Conservation (phyloP, 2,329 filamentous ascomycete species). For the Geoglossum cookeanum region DNA sequence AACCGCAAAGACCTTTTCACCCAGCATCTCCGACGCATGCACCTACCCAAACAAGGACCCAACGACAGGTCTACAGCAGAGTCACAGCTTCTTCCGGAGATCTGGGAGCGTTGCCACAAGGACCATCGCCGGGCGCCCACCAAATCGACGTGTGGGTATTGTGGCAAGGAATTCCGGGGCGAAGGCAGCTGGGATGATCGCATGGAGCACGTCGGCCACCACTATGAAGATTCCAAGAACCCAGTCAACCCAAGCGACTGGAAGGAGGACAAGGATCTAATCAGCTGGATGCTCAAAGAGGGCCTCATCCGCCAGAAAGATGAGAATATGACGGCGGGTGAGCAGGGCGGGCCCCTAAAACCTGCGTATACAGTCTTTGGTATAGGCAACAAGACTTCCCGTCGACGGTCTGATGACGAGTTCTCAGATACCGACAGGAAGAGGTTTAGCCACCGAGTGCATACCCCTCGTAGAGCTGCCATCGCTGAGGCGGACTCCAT, state of each 20-base stretch:
- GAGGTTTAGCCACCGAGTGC: neutral
- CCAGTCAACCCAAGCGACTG: neutral
- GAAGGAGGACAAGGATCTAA: conserved; percentile 3
- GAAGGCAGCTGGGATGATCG: conserved; percentile 53
- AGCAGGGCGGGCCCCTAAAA: neutral
- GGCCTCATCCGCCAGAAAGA: neutral
- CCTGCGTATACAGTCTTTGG: neutral
- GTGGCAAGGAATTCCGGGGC: conserved; percentile 43
- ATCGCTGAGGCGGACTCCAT: neutral
- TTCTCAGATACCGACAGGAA: neutral
- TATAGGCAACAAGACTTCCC: neutral
- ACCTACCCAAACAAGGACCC: conserved; percentile 39
- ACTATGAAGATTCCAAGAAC: conserved; percentile 43
- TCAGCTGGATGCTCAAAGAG: neutral
- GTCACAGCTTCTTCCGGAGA: conserved; percentile 29
- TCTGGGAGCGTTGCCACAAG: conserved; percentile 40
- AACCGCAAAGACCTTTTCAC: conserved; percentile 87
- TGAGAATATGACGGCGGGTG: neutral
- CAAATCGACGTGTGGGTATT: conserved; percentile 41
- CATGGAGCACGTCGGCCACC: conserved; percentile 74
- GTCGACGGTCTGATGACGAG: conserved; percentile 12
- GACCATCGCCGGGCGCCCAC: conserved; percentile 42
- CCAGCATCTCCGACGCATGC: conserved; percentile 77
- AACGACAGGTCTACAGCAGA: conserved; percentile 21
- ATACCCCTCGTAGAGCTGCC: neutral